Conservation (phyloP, 169 alveolate species). For the Eimeria brunetti region DNA sequence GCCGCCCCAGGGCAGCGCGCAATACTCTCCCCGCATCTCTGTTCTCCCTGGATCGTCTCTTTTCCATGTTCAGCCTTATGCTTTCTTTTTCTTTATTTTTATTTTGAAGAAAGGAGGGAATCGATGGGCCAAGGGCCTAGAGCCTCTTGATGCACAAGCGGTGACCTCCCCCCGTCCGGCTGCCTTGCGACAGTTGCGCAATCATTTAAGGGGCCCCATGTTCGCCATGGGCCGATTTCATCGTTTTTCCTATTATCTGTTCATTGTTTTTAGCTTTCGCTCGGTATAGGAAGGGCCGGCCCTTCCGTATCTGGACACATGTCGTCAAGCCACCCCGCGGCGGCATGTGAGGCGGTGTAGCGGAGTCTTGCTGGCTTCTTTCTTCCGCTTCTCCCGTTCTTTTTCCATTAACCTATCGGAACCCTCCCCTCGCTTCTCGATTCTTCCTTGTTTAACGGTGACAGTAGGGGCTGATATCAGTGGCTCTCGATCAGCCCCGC, state of each 20-base stretch:
- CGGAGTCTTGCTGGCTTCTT: constrained; percentile 34
- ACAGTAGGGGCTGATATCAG: not conserved
- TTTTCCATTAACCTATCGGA: constrained; percentile 18
- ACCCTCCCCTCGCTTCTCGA: not conserved
- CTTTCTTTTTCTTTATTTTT: constrained; percentile 41
- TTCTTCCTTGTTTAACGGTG: not conserved
- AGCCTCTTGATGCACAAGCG: constrained; percentile 55
- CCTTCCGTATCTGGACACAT: not conserved
- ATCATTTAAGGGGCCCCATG: not conserved
- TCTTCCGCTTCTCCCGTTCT: constrained; percentile 38
- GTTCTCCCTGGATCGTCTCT: constrained; percentile 46
- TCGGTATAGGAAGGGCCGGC: constrained; percentile 19
- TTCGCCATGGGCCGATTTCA: not conserved
- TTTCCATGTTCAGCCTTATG: not conserved
- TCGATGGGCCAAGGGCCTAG: constrained; percentile 27
- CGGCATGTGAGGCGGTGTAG: constrained; percentile 20
- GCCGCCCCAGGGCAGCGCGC: constrained; percentile 68
- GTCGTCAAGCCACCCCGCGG: constrained; percentile 55
- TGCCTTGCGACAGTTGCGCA: constrained; percentile 47
- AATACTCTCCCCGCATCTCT: constrained; percentile 58
- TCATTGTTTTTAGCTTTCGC: constrained; percentile 20
- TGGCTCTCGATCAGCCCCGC: constrained; percentile 26
- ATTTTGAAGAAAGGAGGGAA: constrained; percentile 19
- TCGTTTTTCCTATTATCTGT: not conserved
- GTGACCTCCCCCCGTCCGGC: constrained; percentile 73